Base-by-base conservation (phyloP, 2,329 filamentous ascomycete species). In the Teratosphaeria destructans region DNA sequence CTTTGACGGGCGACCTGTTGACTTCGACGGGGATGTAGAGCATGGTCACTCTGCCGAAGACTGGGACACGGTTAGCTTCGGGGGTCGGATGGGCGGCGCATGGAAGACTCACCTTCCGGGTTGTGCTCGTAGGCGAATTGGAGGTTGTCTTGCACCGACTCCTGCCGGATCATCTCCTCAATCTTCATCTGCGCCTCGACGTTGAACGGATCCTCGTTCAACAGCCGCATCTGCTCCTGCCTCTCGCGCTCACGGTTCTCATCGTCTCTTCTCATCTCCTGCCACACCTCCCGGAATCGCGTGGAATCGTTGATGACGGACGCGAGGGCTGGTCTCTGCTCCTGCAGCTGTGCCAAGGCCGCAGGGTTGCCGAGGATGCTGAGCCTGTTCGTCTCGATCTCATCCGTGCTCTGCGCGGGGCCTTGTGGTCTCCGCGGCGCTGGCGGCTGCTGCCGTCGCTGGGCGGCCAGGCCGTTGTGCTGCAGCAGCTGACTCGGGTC, bases 101-200 rank as follows among this genome's bases (percentile, higher is more conserved):
- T 23, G 12, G 14, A 6, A 7, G 14, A 16, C 82, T 68, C 77
- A 95, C 93, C 93, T 83, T 97, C 94, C 0, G 94, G 94, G 70
- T 95, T 96, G 75, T 97, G 87, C 76, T 97, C 93, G 82, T 96
- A 93, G 52, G 94, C 94, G 75, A 92, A 94, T 71, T 97, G 91
- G 61, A 97, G 75, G 70, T 99, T 99, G 76, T 96, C 91, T 74
- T 93, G 91, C 54, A 99, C 93, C 16, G 87, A 82, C 76, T 97
- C 89, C 75, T 96, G 89, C 59, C 94, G 86, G 71, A 99, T 99
- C 75, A 97, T 95, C 76, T 99, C 94, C 71, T 94, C 93, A 63
- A 99, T 99, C 76, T 87, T 90, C 54, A 82, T 82, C 76, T 99
- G 94, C 8, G 92, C 90, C 64, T 96, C 92, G 29, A 90, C 78